Percentiles rank a stretch among this genome's conserved stretches.
These are phyloP conservation scores for Elongisporangium undulatum DNA, from an alignment of 352 stramenopile genomes.

Conservation along the genomic window DNA sequence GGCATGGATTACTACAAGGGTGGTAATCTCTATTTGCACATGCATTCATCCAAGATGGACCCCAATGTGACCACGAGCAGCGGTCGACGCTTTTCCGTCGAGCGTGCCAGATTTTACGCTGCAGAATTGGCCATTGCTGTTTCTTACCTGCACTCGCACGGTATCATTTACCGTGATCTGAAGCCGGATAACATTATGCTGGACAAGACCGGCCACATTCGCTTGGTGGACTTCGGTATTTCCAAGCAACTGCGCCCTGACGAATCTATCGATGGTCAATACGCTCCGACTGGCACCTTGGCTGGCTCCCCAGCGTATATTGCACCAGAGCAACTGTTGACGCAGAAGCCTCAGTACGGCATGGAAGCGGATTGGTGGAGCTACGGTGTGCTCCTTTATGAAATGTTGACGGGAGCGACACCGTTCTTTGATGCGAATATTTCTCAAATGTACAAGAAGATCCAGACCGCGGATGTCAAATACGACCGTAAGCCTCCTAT, in stretches of 20 bases:
- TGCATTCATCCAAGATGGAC: constrained; percentile 84
- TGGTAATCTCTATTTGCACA: constrained; percentile 83
- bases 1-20: constrained; percentile 86
- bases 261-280: constrained; percentile 27
- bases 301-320: constrained; percentile 85
- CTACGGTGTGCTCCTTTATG: constrained; percentile 87
- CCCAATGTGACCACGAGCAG: constrained; percentile 71
- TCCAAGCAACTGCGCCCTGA: constrained; percentile 72
- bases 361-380: constrained; percentile 91
- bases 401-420: constrained; percentile 86
- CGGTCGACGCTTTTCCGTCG: constrained; percentile 60
- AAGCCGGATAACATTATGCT: constrained; percentile 91
- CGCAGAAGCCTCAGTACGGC: constrained; percentile 82
- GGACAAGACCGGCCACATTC: constrained; percentile 82
- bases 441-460: constrained; percentile 88
- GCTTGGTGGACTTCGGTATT: constrained; percentile 88
- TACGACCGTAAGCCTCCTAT: constrained; percentile 68
- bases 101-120: constrained; percentile 82
- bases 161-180: constrained; percentile 86
- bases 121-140: constrained; percentile 84
- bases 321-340: constrained; percentile 76
- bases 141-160: constrained; percentile 81
- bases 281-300: constrained; percentile 62
- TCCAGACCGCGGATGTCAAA: constrained; percentile 82
- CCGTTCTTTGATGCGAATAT: constrained; percentile 87